Conservation (phyloP, 257 asterid genomes). For the Solanum peruvianum region DNA sequence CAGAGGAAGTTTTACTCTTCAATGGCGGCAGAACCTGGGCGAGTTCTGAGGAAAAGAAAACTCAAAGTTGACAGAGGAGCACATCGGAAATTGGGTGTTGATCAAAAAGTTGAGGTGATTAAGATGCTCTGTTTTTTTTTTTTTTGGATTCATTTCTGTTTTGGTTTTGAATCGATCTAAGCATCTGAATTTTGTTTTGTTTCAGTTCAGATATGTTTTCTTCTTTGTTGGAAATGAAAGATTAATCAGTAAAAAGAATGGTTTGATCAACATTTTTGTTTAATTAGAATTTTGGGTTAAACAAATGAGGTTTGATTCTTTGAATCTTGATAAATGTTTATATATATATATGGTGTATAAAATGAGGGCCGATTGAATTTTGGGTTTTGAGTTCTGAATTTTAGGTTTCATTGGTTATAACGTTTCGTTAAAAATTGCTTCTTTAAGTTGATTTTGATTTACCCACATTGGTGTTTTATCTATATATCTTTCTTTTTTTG, state of each 20-base stretch:
- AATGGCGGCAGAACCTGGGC: slow-evolving; percentile 21
- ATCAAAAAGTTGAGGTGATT: slow-evolving; percentile 31
- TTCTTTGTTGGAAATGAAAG: not conserved
- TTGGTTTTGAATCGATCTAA: not conserved
- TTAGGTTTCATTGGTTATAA: not conserved
- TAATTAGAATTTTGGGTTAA: not conserved
- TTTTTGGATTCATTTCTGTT: not conserved
- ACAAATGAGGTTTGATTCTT: not conserved
- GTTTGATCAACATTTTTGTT: not conserved
- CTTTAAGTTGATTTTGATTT: not conserved
- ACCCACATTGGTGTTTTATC: slow-evolving; percentile 9
- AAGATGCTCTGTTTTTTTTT: not conserved
- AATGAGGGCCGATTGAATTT: not conserved
- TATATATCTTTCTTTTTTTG: not conserved
- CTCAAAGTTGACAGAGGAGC: not conserved
- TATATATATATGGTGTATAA: not conserved
- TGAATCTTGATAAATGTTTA: not conserved
- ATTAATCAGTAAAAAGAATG: not conserved
- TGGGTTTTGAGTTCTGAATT: not conserved
- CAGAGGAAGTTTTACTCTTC: not conserved
- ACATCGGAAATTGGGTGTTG: slow-evolving; percentile 2
- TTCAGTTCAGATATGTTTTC: not conserved
- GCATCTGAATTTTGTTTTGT: not conserved
- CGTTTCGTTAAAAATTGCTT: not conserved
- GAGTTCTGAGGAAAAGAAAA: not conserved